These are phyloP conservation scores for Euclidium syriacum DNA, from an alignment of 345 rosid genomes.

Conservation along the genomic window DNA sequence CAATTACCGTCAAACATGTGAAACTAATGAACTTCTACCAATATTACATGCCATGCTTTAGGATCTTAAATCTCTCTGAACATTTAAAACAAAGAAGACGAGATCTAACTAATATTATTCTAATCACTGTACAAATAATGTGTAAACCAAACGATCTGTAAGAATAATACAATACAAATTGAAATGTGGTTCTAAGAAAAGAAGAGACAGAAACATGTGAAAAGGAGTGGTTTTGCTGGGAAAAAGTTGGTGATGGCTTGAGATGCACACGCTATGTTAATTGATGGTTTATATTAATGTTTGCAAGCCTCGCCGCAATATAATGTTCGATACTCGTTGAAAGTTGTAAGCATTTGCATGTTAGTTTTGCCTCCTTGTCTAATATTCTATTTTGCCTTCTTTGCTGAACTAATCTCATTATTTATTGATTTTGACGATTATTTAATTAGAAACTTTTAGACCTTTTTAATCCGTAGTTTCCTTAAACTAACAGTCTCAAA, in stretches of 20 bases:
- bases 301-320: slow-evolving; percentile 9
- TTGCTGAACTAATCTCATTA: background rate
- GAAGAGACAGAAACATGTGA: slow-evolving; percentile 29
- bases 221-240: slow-evolving; percentile 9
- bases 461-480: no score
- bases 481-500: no score
- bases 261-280: slow-evolving; percentile 13
- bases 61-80: no score
- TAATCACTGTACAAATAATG: background rate
- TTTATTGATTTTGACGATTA: background rate
- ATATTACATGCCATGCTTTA: no score
- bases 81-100: no score
- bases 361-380: slow-evolving; percentile 22
- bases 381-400: slow-evolving; percentile 6
- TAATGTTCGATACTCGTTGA: slow-evolving; percentile 12
- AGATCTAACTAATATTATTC: no score
- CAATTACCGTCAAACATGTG: no score
- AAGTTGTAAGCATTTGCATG: slow-evolving; percentile 23
- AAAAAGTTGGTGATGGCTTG: background rate
- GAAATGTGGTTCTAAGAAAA: background rate
- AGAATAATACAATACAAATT: slow-evolving; percentile 2
- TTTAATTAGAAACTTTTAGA: no score
- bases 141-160: background rate
- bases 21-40: no score
- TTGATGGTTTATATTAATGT: slow-evolving; percentile 19